Evolutionary conservation across 345 rosid genomes (phyloP), one percentile per base, ranked within the genome.

Genomic region (Salix suchowensis): DNA sequence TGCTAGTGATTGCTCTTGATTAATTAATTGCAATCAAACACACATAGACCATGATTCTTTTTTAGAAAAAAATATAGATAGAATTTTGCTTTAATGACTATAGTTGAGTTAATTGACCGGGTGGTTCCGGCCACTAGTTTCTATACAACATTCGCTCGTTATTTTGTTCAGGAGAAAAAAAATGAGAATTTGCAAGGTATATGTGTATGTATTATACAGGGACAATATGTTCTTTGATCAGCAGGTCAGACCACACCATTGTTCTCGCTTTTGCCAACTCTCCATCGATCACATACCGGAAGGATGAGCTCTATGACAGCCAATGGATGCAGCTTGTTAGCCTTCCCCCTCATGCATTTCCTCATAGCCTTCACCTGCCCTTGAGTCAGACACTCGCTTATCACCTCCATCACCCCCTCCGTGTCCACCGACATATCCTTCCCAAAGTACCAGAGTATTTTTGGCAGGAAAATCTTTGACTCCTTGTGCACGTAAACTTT

Each of bases 201-300:
- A 37, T 2, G 3, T 30, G 0, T 1, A 9, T 40, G 44, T 42
- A 42, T 42, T 42, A 42, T 42, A 42, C 46, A 42, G 46, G 3
- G 14, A 12, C 46, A 42, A 12, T 11, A 13, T 10, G 46, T 2
- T 42, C 46, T 42, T 42, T 42, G 18, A 14, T 36, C 16, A 12
- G 28, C 16, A 12, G 28, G 3, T 28, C 30, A 39, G 50, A 62
- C 60, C 76, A 60, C 11, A 32, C 48, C 5, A 40, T 5, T 34
- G 30, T 40, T 76, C 75, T 74, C 69, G 80, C 88, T 76, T 84
- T 71, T 18, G 86, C 84, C 24, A 86, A 67, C 52, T 90, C 88
- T 58, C 86, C 88, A 62, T 89, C 89, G 39, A 94, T 84, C 54
- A 88, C 81, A 74, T 85, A 94, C 81, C 92, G 91, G 80, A 94